phyloP scores from a whole-genome alignment of 345 rosid species.

The Hibiscus trionum region DNA sequence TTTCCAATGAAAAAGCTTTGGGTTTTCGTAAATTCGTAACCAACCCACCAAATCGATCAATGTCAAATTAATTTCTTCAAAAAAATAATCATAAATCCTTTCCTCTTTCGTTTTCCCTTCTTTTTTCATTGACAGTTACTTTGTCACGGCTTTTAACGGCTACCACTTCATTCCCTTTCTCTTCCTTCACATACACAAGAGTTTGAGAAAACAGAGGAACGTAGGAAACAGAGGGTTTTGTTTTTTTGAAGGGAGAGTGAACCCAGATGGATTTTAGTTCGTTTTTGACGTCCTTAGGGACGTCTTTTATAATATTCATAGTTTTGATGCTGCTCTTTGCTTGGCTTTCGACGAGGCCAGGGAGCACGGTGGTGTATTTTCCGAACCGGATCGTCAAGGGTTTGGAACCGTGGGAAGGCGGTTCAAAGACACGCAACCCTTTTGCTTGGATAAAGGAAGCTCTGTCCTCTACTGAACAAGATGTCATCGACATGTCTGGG shows the following conservation, averaged over 20 bases:
- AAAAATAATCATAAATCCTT: background rate
- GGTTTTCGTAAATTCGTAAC: background rate
- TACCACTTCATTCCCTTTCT: background rate
- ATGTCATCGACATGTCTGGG: conserved; percentile 60
- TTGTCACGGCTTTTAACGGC: background rate
- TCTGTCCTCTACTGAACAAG: conserved; percentile 56
- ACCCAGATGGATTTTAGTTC: conserved; percentile 68
- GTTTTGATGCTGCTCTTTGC: conserved; percentile 59
- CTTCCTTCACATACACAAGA: background rate
- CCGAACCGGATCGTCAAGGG: conserved; percentile 85
- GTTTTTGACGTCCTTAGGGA: conserved; percentile 73
- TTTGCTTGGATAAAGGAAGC: conserved; percentile 78
- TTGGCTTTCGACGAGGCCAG: conserved; percentile 59
- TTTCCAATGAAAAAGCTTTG: background rate
- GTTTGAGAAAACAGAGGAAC: background rate
- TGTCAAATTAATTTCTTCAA: background rate
- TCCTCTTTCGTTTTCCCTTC: background rate
- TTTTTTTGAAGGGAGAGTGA: background rate
- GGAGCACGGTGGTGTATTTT: conserved; percentile 60
- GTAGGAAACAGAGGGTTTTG: background rate
- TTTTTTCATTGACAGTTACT: conserved; percentile 3
- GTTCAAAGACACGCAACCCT: conserved; percentile 50
- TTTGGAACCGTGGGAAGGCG: conserved; percentile 69
- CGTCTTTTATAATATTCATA: conserved; percentile 59
- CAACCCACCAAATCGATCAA: background rate